A percentile compares a stretch with the other conserved stretches of the same genome.
phyloP scores from a whole-genome alignment of 441 rosid species.

The Capsella rubella region DNA sequence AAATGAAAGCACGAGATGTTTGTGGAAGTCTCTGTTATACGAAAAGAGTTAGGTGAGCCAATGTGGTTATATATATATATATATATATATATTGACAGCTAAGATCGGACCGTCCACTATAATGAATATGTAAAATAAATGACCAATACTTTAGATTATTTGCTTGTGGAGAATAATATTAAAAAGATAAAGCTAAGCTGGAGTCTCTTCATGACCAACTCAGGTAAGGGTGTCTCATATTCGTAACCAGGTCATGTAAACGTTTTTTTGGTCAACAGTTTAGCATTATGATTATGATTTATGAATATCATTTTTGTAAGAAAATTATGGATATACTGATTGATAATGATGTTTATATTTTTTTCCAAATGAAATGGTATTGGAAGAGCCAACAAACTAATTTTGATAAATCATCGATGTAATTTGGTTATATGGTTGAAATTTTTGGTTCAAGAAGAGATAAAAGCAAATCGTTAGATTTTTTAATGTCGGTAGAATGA shows the following conservation, averaged over 20 bases:
- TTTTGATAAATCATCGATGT: too few species aligned
- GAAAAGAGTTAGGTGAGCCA: constrained; percentile 29
- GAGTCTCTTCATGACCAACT: constrained; percentile 31
- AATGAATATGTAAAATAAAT: neutral
- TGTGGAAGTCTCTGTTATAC: neutral
- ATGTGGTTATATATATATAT: neutral
- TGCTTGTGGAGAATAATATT: neutral
- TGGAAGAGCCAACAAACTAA: too few species aligned
- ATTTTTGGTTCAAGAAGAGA: too few species aligned
- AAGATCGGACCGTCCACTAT: constrained; percentile 31
- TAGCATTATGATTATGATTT: too few species aligned
- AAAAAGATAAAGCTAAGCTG: constrained; percentile 19
- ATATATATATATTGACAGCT: constrained; percentile 13
- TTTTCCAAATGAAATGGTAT: too few species aligned
- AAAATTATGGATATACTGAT: too few species aligned
- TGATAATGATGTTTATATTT: too few species aligned
- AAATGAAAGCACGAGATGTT: constrained; percentile 26
- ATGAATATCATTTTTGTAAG: too few species aligned
- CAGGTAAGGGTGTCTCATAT: constrained; percentile 15
- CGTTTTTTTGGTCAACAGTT: neutral
- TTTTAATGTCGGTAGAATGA: too few species aligned
- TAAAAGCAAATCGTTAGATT: too few species aligned
- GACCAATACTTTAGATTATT: neutral
- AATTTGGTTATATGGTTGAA: too few species aligned
- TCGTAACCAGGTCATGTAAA: neutral